Evolutionary conservation across 2,329 filamentous ascomycete species (phyloP).

Genomic region (Didymella keratinophila): DNA sequence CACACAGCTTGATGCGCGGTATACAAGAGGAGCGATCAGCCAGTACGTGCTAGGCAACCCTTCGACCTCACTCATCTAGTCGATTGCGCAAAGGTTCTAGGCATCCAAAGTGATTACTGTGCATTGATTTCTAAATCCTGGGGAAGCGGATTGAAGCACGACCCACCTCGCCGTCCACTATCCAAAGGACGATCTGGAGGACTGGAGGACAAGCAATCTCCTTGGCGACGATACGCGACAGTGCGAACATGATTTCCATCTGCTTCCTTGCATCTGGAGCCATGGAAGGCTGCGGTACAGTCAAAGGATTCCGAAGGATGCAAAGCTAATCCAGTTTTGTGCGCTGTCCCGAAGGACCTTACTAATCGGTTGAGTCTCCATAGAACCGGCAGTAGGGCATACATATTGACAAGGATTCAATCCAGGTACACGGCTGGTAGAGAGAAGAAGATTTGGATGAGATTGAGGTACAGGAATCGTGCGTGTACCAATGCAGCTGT

Average conservation of each 20-base stretch:
- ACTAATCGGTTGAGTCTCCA: slow-evolving; percentile 2
- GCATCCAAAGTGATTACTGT: no score
- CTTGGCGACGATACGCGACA: slow-evolving; percentile 5
- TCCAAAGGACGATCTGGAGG: neutral
- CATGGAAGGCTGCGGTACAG: neutral
- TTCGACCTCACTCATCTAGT: no score
- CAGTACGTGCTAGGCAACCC: no score
- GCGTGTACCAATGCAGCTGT: no score
- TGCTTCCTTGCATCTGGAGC: slow-evolving; percentile 8
- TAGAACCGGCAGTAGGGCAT: slow-evolving; percentile 4
- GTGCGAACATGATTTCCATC: slow-evolving; percentile 3
- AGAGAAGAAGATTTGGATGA: neutral
- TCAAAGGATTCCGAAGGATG: slow-evolving; percentile 4
- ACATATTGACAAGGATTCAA: neutral
- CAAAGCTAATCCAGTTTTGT: slow-evolving; percentile 4
- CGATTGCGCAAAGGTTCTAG: no score
- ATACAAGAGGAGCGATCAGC: no score
- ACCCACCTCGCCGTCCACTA: neutral
- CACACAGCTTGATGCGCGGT: no score
- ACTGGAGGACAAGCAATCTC: neutral
- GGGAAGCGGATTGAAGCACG: neutral
- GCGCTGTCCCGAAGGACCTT: neutral
- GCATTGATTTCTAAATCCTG: no score
- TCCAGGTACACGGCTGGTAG: neutral
- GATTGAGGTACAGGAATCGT: no score